These are phyloP conservation scores for Suillus sp. DNA, from an alignment of 768 basidiomycete genomes.

Conservation along the genomic window DNA sequence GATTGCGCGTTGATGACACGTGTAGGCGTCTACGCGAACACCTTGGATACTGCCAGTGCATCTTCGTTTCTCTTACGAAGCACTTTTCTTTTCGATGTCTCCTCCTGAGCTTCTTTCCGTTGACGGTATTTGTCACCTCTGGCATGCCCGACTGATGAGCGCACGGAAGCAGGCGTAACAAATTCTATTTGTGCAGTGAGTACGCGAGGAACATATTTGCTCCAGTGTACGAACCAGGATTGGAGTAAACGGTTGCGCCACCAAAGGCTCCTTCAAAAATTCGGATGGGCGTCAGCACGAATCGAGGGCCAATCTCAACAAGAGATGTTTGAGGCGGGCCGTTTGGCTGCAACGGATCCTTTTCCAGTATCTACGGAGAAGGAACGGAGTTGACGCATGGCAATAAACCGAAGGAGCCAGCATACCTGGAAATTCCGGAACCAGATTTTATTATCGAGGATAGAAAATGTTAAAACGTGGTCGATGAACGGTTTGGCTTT, in stretches of 20 bases:
- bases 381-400: constrained; percentile 4
- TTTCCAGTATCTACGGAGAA: constrained; percentile 77
- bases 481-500: constrained; percentile 97
- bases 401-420: constrained; percentile 4
- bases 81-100: constrained; percentile 64
- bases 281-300: constrained; percentile 95
- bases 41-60: constrained; percentile 80
- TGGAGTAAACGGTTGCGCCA: constrained; percentile 93
- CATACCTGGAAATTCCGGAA: constrained; percentile 97
- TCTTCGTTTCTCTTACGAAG: constrained; percentile 68
- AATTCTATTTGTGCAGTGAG: constrained; percentile 63
- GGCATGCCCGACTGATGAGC: constrained; percentile 66
- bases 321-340: constrained; percentile 85
- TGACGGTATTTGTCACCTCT: constrained; percentile 81
- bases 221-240: constrained; percentile 66
- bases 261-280: constrained; percentile 98
- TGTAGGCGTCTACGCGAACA: constrained; percentile 66
- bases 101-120: constrained; percentile 78
- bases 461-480: constrained; percentile 94
- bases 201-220: not conserved
- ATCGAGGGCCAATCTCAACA: constrained; percentile 95
- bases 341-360: constrained; percentile 87
- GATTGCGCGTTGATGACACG: not conserved
- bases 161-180: constrained; percentile 81
- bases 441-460: constrained; percentile 97